Base-by-base conservation (phyloP, 2,329 filamentous ascomycete species). In the Cephalotrichum gorgonifer region DNA sequence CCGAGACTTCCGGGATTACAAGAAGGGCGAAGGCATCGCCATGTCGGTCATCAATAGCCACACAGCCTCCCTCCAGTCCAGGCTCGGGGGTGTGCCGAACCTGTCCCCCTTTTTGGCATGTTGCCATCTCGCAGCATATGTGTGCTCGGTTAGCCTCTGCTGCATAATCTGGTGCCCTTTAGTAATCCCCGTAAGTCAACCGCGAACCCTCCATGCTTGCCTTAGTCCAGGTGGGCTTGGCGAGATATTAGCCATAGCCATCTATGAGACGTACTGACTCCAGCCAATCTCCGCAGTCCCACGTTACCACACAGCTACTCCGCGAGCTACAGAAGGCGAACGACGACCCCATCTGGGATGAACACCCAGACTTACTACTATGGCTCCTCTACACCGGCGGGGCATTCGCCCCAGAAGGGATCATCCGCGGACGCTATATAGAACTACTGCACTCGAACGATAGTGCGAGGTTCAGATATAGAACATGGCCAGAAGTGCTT, bases 1-100 rank as follows among this genome's bases (percentile, higher is more conserved):
- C 11, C 64, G 68, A 49, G 61, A 70, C 2, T 39, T 47, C 20
- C 8, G 56, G 12, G 8, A 43, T 26, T 56, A 55, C 26, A 46
- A 14, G 0, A 51, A 4, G 0, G 53, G 54, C 2, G 58, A 65
- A 31, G 44, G 46, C 0, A 43, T 60, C 1, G 52, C 54, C 2
- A 64, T 69, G 53, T 52, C 59, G 38, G 51, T 53, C 8, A 61
- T 72, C 23, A 59, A 71, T 35, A 66, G 67, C 30, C 68, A 70
- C 8, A 60, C 59, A 31, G 69, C 68, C 35, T 71, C 63, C 3
- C 66, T 71, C 12, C 68, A 71, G 33, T 71, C 68, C 0, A 59
- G 66, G 28, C 55, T 71, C 0, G 56, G 56, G 3, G 41, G 44
- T 7, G 51, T 68, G 3, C 50, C 52, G 4, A 54, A 53, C 9